These are phyloP conservation scores for Annona cherimola DNA, from an alignment of 164 flowering plant genomes.

Conservation along the genomic window DNA sequence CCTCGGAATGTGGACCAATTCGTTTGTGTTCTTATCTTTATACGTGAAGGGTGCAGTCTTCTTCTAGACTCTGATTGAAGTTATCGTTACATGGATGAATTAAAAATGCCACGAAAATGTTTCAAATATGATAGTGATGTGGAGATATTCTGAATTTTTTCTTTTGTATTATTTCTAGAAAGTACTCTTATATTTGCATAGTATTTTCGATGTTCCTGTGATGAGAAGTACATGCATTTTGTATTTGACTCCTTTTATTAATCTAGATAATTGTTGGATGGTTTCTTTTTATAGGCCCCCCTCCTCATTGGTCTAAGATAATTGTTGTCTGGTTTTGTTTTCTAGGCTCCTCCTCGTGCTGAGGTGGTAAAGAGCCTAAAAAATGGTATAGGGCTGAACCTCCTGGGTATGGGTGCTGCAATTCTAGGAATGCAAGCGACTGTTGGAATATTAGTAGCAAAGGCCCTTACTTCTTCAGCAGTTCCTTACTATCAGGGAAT, in stretches of 20 bases:
- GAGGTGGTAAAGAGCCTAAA: constrained; percentile 87
- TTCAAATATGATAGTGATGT: not conserved
- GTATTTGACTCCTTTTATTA: too few species aligned
- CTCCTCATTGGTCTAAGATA: constrained; percentile 61
- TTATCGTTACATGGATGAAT: not conserved
- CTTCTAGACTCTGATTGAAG: not conserved
- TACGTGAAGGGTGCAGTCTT: too few species aligned
- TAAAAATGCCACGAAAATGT: not conserved
- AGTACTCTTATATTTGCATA: too few species aligned
- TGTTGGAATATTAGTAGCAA: constrained; percentile 85
- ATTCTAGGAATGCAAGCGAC: constrained; percentile 98
- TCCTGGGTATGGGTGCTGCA: constrained; percentile 97
- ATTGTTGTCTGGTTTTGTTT: not conserved
- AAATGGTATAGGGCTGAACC: constrained; percentile 76
- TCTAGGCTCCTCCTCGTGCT: constrained; percentile 96
- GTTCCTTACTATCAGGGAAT: constrained; percentile 77
- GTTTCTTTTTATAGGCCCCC: constrained; percentile 60
- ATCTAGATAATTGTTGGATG: too few species aligned
- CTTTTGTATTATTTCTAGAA: too few species aligned
- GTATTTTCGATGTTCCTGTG: too few species aligned
- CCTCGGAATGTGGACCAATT: too few species aligned
- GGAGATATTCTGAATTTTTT: too few species aligned
- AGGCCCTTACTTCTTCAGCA: constrained; percentile 86
- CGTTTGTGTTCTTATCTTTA: too few species aligned
- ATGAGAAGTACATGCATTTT: too few species aligned